phyloP scores from a whole-genome alignment of 2,329 filamentous ascomycete genomes.

The Gnomoniopsis sp. region DNA sequence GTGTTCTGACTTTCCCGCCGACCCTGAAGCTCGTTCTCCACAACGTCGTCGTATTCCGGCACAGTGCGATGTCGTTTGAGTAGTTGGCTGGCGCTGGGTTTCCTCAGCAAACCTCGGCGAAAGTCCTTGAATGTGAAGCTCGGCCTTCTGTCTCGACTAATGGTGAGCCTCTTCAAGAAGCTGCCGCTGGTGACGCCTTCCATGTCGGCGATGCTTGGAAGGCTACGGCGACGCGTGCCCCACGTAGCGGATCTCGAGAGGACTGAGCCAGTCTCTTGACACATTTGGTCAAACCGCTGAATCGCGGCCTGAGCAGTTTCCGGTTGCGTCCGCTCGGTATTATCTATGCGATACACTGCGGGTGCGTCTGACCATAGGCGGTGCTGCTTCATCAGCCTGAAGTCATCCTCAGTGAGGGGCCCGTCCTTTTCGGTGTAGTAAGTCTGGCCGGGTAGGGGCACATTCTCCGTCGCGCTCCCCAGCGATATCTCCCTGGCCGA shows the following conservation, averaged over 20 bases:
- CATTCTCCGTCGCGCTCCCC: slow-evolving; percentile 48
- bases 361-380: slow-evolving; percentile 50
- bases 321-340: slow-evolving; percentile 39
- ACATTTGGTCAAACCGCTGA: slow-evolving; percentile 47
- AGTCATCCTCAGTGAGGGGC: slow-evolving; percentile 42
- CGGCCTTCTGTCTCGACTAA: slow-evolving; percentile 49
- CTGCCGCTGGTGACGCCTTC: slow-evolving; percentile 59
- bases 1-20: slow-evolving; percentile 42
- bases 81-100: slow-evolving; percentile 40
- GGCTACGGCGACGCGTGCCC: slow-evolving; percentile 64
- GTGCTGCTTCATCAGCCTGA: slow-evolving; percentile 45
- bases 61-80: slow-evolving; percentile 46
- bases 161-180: slow-evolving; percentile 59
- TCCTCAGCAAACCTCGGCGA: slow-evolving; percentile 43
- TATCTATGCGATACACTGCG: slow-evolving; percentile 41
- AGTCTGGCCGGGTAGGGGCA: slow-evolving; percentile 43
- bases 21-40: slow-evolving; percentile 28
- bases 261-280: slow-evolving; percentile 54
- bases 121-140: slow-evolving; percentile 55
- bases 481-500: slow-evolving; percentile 40
- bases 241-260: slow-evolving; percentile 65
- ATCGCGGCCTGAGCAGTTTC: slow-evolving; percentile 53
- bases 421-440: slow-evolving; percentile 43
- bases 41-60: slow-evolving; percentile 32
- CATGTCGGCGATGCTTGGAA: slow-evolving; percentile 56